These are phyloP conservation scores for Schizophyllum amplum DNA, from an alignment of 1,284 basidiomycete genomes.

Conservation along the genomic window DNA sequence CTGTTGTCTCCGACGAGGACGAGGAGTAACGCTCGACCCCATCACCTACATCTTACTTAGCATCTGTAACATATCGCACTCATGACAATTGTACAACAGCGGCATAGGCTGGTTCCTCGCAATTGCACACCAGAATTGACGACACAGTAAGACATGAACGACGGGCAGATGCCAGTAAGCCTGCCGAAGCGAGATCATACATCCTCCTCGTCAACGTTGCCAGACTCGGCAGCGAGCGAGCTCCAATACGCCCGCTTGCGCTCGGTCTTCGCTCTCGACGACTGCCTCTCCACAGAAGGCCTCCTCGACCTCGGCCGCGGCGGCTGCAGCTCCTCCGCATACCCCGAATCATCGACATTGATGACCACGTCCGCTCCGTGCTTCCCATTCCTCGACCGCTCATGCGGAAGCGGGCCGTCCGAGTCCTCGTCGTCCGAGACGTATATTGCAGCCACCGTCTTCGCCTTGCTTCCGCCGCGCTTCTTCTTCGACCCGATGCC, in stretches of 20 bases:
- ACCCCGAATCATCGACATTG: neutral
- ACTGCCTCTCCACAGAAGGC: conserved; percentile 1
- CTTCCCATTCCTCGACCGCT: neutral
- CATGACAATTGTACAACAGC: neutral
- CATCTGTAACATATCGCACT: neutral
- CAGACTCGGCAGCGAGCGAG: neutral
- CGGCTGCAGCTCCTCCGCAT: neutral
- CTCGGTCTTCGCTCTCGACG: conserved; percentile 1
- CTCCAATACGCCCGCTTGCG: neutral
- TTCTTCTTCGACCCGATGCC: neutral
- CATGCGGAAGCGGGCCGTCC: neutral
- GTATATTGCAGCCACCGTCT: neutral
- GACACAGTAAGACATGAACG: neutral
- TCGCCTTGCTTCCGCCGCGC: neutral
- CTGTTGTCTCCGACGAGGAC: neutral
- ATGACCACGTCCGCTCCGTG: neutral
- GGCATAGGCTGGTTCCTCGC: neutral
- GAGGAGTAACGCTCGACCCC: neutral
- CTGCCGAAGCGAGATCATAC: neutral
- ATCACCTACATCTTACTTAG: neutral
- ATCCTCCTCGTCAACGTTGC: neutral
- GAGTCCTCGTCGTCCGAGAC: conserved; percentile 3
- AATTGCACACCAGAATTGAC: neutral
- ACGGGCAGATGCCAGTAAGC: neutral
- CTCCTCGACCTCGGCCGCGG: neutral